A percentile compares a stretch with the other conserved stretches of the same genome.
Evolutionary conservation across 164 flowering plant genomes (phyloP).

Genomic region (Magnolia sinica): DNA sequence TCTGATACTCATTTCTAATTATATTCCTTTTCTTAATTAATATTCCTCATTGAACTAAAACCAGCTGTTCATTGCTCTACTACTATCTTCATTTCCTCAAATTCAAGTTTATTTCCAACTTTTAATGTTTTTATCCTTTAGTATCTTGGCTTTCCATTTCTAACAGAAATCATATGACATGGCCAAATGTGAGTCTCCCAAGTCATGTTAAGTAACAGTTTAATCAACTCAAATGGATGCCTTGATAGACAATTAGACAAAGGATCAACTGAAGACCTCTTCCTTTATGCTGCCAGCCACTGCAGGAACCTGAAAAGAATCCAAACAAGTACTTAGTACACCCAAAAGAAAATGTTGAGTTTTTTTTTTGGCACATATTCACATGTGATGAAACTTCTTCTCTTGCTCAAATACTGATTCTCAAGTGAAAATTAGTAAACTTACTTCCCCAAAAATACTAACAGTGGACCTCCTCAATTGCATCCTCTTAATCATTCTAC

Average conservation of each 20-base stretch:
- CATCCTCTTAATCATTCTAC: slow-evolving; percentile 87
- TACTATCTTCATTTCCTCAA: no score
- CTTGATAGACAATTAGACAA: background rate
- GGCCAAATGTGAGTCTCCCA: background rate
- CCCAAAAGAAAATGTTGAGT: background rate
- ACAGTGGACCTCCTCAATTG: slow-evolving; percentile 63
- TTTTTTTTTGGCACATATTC: background rate
- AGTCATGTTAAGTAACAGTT: background rate
- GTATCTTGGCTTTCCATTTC: no score
- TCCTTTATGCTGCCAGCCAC: slow-evolving; percentile 14
- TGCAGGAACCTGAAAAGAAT: slow-evolving; percentile 37
- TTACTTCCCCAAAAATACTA: slow-evolving; percentile 64
- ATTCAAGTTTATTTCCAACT: no score
- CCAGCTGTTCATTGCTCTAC: no score
- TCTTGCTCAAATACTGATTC: background rate
- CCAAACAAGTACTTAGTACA: slow-evolving; percentile 6
- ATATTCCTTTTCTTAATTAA: no score
- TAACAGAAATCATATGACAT: no score
- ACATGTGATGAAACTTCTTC: background rate
- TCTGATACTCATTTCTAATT: no score
- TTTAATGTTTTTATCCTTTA: no score
- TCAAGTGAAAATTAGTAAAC: slow-evolving; percentile 13
- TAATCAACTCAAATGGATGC: background rate
- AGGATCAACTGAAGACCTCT: slow-evolving; percentile 16
- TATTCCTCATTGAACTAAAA: no score